Evolutionary conservation across 495 filamentous ascomycete genomes (phyloP).

Genomic region (Gamarada debralockiae): DNA sequence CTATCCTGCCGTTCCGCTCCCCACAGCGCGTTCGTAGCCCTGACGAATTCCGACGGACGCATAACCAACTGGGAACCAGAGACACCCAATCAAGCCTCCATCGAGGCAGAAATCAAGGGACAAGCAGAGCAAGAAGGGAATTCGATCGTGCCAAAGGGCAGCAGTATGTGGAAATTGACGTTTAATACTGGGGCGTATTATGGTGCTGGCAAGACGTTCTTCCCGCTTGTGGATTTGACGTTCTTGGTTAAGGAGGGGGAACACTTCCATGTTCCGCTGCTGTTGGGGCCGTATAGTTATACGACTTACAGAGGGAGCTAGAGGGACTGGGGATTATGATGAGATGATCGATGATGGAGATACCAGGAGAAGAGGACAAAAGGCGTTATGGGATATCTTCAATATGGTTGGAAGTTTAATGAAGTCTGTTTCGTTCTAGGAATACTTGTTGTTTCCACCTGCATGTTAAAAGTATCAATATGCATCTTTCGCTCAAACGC

Average conservation of each 20-base stretch:
- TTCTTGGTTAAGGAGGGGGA: constrained; percentile 71
- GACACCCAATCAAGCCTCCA: not conserved
- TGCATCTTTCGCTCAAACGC: no score
- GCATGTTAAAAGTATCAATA: no score
- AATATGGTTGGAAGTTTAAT: no score
- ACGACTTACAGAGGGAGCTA: constrained; percentile 84
- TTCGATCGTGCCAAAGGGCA: constrained; percentile 31
- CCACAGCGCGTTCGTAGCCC: constrained; percentile 36
- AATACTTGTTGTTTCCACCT: no score
- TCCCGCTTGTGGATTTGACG: constrained; percentile 82
- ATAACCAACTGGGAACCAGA: constrained; percentile 63
- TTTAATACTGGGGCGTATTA: constrained; percentile 81
- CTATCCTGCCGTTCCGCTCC: constrained; percentile 54
- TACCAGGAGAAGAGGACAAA: no score
- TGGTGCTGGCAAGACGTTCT: constrained; percentile 77
- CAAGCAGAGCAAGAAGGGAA: constrained; percentile 22
- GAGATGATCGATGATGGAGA: not conserved
- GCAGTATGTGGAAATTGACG: constrained; percentile 63
- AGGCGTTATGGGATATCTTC: no score
- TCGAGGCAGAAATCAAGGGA: constrained; percentile 17
- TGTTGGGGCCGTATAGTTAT: constrained; percentile 88
- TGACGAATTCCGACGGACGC: constrained; percentile 83
- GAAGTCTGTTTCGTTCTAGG: no score
- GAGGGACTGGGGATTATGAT: not conserved
- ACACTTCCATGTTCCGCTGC: constrained; percentile 90